phyloP scores from a whole-genome alignment of 2,329 filamentous ascomycete species.

The Fusarium agapanthi region DNA sequence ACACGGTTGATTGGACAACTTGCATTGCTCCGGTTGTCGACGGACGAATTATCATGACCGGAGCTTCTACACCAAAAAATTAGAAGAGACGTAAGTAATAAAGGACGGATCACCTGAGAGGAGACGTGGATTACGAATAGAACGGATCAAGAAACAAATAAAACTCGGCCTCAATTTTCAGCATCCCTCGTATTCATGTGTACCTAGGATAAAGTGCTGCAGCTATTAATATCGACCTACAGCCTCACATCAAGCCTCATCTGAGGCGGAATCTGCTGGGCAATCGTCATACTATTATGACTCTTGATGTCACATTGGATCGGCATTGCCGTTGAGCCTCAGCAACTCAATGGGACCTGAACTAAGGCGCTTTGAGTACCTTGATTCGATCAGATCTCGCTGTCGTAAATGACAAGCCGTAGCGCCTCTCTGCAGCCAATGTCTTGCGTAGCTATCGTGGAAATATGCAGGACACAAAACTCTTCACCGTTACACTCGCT shows the following conservation, averaged over 20 bases:
- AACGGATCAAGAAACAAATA: not conserved
- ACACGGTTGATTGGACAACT: slow-evolving; percentile 78
- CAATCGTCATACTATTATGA: not conserved
- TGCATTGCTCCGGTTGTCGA: slow-evolving; percentile 82
- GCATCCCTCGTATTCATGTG: not conserved
- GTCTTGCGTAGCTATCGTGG: not conserved
- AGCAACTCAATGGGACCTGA: slow-evolving; percentile 1
- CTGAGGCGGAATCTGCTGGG: not conserved
- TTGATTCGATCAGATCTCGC: slow-evolving; percentile 9
- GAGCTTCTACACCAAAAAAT: slow-evolving; percentile 19
- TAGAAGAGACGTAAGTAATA: not conserved
- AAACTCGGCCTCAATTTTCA: not conserved
- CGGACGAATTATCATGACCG: slow-evolving; percentile 71
- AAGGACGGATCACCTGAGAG: not conserved
- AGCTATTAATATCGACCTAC: not conserved
- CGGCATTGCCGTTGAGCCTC: not conserved
- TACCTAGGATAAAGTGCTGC: not conserved
- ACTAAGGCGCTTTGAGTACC: not conserved
- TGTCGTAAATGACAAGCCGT: slow-evolving; percentile 20
- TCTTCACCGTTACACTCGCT: not conserved
- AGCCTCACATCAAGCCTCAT: not conserved
- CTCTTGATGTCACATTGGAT: slow-evolving; percentile 1
- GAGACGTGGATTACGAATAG: not conserved
- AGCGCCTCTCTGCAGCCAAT: not conserved
- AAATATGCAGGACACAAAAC: not conserved